Evolutionary conservation across 768 basidiomycete genomes (phyloP).

Genomic region (Kwoniella europaea): DNA sequence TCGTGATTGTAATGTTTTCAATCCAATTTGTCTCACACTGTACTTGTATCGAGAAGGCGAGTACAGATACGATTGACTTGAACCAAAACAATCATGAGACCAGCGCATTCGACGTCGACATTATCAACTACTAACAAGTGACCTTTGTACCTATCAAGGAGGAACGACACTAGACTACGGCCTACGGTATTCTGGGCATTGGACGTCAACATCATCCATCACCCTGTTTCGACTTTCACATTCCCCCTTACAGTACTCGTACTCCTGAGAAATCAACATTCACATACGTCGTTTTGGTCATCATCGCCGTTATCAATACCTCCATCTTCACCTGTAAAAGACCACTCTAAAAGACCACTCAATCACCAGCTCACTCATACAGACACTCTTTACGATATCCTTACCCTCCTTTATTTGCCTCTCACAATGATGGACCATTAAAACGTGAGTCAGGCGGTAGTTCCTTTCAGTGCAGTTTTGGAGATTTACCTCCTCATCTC

Average conservation of each 20-base stretch:
- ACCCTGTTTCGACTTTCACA: constrained; percentile 8
- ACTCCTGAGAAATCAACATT: constrained; percentile 8
- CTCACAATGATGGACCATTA: neutral
- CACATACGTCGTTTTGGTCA: neutral
- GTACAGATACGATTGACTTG: neutral
- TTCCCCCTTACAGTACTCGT: neutral
- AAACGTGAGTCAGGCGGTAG: constrained; percentile 11
- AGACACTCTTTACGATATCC: neutral
- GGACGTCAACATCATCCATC: neutral
- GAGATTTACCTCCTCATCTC: constrained; percentile 6
- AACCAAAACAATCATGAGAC: neutral
- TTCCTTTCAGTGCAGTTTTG: constrained; percentile 12
- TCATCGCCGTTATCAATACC: neutral
- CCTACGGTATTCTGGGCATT: neutral
- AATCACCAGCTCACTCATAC: neutral
- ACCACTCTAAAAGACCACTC: neutral
- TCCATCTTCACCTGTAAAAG: neutral
- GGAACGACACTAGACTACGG: constrained; percentile 2
- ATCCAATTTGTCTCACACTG: neutral
- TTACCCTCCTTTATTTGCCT: constrained; percentile 13
- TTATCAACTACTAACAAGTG: neutral
- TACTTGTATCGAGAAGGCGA: neutral
- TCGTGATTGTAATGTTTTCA: neutral
- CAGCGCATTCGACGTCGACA: neutral
- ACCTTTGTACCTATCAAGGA: neutral